Evolutionary conservation across 345 rosid species (phyloP).

Genomic region (Euclidium syriacum): DNA sequence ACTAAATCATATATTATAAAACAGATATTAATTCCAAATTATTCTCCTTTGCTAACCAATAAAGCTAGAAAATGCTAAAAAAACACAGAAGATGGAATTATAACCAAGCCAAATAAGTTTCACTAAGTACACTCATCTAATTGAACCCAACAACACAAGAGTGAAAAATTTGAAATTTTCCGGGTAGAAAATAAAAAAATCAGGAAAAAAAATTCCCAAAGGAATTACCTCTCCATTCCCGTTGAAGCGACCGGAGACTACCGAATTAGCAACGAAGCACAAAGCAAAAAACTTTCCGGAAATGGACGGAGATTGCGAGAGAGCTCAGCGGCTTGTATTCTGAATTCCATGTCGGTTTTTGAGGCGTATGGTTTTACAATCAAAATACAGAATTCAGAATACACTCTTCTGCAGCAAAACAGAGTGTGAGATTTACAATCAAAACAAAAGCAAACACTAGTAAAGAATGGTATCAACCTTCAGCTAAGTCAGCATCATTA

Average conservation of each 20-base stretch:
- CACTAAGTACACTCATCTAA: constrained; percentile 8
- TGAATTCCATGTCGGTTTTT: too few relatives aligned
- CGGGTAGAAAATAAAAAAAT: background rate
- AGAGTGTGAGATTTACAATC: too few relatives aligned
- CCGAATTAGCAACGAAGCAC: constrained; percentile 1
- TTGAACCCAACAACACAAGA: background rate
- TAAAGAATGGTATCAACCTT: constrained; percentile 39
- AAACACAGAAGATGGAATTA: background rate
- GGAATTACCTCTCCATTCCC: constrained; percentile 48
- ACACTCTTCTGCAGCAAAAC: too few relatives aligned
- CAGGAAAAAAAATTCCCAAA: background rate
- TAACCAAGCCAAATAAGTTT: too few relatives aligned
- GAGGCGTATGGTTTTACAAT: too few relatives aligned
- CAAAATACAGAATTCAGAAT: too few relatives aligned
- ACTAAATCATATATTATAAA: background rate
- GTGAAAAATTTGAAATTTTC: background rate
- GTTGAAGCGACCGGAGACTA: constrained; percentile 43
- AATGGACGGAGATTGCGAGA: constrained; percentile 26
- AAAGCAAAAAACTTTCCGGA: background rate
- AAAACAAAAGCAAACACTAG: background rate
- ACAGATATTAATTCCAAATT: background rate
- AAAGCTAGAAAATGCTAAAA: background rate
- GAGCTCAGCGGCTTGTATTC: too few relatives aligned
- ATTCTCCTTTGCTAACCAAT: background rate
- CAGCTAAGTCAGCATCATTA: constrained; percentile 45